Percentiles rank a stretch among this genome's conserved stretches.
These are phyloP conservation scores for Apiospora malaysiana DNA, from an alignment of 2,329 filamentous ascomycete genomes.

Conservation along the genomic window DNA sequence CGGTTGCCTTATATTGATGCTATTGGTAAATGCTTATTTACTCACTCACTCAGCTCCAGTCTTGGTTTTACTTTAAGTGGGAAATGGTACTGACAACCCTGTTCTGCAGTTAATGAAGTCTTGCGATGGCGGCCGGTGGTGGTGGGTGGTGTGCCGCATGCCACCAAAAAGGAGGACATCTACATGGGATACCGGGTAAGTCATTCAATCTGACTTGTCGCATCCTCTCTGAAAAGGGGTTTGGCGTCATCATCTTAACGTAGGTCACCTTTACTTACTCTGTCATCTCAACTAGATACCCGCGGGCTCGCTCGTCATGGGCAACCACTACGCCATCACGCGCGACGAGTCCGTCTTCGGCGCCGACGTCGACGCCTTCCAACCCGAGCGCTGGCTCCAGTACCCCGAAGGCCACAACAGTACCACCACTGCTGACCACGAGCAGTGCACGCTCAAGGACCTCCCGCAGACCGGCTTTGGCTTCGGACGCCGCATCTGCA, in stretches of 20 bases:
- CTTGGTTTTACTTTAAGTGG: too few relatives aligned
- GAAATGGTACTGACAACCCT: neutral
- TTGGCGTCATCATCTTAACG: too few relatives aligned
- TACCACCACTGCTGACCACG: neutral
- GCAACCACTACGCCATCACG: slow-evolving; percentile 47
- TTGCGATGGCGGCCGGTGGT: slow-evolving; percentile 52
- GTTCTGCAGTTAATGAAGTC: slow-evolving; percentile 38
- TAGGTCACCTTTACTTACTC: neutral
- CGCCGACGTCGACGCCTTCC: slow-evolving; percentile 35
- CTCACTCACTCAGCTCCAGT: neutral
- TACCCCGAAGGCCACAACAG: neutral
- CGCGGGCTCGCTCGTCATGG: slow-evolving; percentile 48
- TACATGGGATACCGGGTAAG: slow-evolving; percentile 46
- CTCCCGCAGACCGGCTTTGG: slow-evolving; percentile 50
- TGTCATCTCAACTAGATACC: slow-evolving; percentile 34
- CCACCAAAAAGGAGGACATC: slow-evolving; percentile 41
- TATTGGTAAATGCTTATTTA: slow-evolving; percentile 29
- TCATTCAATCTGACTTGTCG: too few relatives aligned
- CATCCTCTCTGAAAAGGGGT: neutral
- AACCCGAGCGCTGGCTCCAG: slow-evolving; percentile 41
- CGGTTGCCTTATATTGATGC: slow-evolving; percentile 50
- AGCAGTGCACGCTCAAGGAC: slow-evolving; percentile 31
- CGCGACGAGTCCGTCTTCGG: slow-evolving; percentile 50
- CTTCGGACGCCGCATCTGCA: slow-evolving; percentile 52
- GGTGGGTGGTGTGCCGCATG: slow-evolving; percentile 45